Percentiles rank a stretch among this genome's conserved stretches.
Evolutionary conservation across 257 asterid genomes (phyloP).

Genomic region (Henckelia pumila): DNA sequence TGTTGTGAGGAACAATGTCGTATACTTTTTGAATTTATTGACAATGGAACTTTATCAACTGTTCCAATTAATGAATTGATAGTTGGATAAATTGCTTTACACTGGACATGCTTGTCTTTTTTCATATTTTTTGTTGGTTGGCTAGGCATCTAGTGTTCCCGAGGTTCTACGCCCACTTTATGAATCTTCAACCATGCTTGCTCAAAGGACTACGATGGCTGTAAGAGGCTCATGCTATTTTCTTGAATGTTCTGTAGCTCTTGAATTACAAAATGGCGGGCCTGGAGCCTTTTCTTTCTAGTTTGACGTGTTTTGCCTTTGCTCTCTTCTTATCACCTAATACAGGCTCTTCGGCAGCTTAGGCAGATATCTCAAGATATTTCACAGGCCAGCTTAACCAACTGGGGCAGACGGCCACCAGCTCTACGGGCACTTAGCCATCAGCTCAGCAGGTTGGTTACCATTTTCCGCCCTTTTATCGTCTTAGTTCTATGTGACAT

Average conservation of each 20-base stretch:
- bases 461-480: neutral
- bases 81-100: neutral
- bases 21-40: too few species aligned
- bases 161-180: conserved; percentile 89
- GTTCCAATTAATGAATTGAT: neutral
- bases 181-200: conserved; percentile 76
- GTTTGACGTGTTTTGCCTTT: neutral
- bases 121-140: conserved; percentile 3
- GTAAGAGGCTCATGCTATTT: conserved; percentile 36
- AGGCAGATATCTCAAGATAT: conserved; percentile 79
- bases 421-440: conserved; percentile 83
- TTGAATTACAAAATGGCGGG: neutral
- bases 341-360: conserved; percentile 84
- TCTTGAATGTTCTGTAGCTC: neutral
- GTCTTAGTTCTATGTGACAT: neutral
- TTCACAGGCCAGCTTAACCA: conserved; percentile 59
- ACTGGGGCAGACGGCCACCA: conserved; percentile 88
- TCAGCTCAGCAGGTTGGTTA: conserved; percentile 65
- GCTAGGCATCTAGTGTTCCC: conserved; percentile 75
- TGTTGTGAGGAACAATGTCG: too few species aligned
- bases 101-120: neutral
- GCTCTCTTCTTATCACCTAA: conserved; percentile 3
- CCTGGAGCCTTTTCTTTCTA: conserved; percentile 11
- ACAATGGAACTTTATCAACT: too few species aligned
- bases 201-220: conserved; percentile 78